A percentile compares a stretch with the other conserved stretches of the same genome.
Evolutionary conservation across 2,329 filamentous ascomycete species (phyloP).

Genomic region (Ophiostoma ips): DNA sequence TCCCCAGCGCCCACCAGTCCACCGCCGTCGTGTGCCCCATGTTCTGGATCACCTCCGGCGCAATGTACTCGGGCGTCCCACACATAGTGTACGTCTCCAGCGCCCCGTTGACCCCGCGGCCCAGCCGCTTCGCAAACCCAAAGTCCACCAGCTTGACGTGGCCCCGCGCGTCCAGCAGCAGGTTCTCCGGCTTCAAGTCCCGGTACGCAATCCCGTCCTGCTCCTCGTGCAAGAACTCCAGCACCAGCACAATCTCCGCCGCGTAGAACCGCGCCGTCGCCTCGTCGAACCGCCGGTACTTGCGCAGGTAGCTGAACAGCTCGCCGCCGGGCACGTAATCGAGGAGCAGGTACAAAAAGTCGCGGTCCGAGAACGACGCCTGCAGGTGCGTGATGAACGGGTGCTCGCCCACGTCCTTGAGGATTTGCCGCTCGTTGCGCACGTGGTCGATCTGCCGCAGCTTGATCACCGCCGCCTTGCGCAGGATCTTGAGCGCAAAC

Average conservation of each 20-base stretch:
- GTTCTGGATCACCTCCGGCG: slow-evolving; percentile 72
- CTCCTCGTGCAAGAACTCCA: slow-evolving; percentile 68
- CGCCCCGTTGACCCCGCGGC: slow-evolving; percentile 28
- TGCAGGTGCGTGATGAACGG: slow-evolving; percentile 72
- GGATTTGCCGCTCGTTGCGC: slow-evolving; percentile 66
- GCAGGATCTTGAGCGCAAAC: slow-evolving; percentile 71
- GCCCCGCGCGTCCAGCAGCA: slow-evolving; percentile 61
- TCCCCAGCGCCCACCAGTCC: slow-evolving; percentile 80
- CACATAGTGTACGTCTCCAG: slow-evolving; percentile 69
- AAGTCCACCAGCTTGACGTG: slow-evolving; percentile 78
- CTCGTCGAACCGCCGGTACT: slow-evolving; percentile 67
- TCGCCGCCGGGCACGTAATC: slow-evolving; percentile 76
- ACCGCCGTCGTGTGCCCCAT: slow-evolving; percentile 65
- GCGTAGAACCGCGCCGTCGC: slow-evolving; percentile 67
- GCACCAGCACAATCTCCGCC: slow-evolving; percentile 68
- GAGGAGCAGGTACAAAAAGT: slow-evolving; percentile 70
- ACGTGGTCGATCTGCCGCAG: slow-evolving; percentile 82
- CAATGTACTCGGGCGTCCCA: slow-evolving; percentile 72
- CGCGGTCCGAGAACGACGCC: slow-evolving; percentile 65
- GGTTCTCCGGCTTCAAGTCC: slow-evolving; percentile 72
- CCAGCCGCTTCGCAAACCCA: slow-evolving; percentile 70
- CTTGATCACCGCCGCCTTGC: slow-evolving; percentile 60
- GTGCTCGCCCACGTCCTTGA: slow-evolving; percentile 63
- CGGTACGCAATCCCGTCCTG: slow-evolving; percentile 68
- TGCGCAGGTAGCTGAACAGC: slow-evolving; percentile 69